A percentile compares a stretch with the other conserved stretches of the same genome.
These are phyloP conservation scores for Oryza coarctata DNA, from an alignment of 176 grass and related monocot genomes.

Conservation along the genomic window DNA sequence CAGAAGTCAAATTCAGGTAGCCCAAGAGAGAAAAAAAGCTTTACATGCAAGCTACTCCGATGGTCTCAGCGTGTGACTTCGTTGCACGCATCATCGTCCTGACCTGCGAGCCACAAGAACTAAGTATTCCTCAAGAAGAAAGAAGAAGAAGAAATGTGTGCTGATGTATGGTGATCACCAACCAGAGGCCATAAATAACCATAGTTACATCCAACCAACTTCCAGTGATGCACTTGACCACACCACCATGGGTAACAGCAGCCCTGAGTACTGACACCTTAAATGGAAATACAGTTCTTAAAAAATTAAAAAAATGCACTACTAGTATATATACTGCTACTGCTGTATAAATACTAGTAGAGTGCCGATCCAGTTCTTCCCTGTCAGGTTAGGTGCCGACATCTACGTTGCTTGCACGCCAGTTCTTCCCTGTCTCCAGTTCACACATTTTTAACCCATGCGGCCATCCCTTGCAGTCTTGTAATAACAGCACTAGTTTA, in stretches of 20 bases:
- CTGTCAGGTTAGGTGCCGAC: not conserved
- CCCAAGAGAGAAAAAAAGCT: not conserved
- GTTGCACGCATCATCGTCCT: not conserved
- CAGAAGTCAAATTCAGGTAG: not conserved
- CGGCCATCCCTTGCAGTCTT: not conserved
- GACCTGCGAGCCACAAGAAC: not conserved
- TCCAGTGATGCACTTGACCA: not conserved
- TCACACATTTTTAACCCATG: not conserved
- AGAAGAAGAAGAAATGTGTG: not conserved
- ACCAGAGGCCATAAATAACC: not conserved
- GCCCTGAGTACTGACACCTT: not conserved
- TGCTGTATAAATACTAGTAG: not conserved
- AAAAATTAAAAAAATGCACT: not conserved
- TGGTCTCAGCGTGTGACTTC: not conserved
- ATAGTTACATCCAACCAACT: slow-evolving; percentile 11
- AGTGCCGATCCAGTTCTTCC: not conserved
- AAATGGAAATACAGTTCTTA: not conserved
- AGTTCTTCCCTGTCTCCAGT: not conserved
- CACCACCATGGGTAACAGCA: not conserved
- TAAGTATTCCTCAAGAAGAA: not conserved
- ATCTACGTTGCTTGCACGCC: slow-evolving; percentile 27
- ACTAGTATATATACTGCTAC: not conserved
- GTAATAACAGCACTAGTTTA: not conserved
- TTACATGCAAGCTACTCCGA: not conserved
- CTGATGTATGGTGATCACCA: not conserved